phyloP scores from a whole-genome alignment of 2,329 filamentous ascomycete species.

The Aspergillus felis region DNA sequence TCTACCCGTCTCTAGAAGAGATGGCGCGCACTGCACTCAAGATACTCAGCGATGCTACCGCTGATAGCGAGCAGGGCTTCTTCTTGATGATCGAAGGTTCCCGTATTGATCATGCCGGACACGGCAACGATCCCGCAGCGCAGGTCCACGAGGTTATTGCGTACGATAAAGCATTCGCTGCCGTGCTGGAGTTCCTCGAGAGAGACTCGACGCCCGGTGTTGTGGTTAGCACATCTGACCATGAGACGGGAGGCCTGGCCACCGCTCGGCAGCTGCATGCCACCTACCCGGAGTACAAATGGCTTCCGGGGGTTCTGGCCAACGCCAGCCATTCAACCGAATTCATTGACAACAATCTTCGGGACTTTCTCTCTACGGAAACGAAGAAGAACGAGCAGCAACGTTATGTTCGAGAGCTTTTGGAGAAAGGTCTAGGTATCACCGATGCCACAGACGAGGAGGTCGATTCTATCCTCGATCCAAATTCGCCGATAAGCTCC shows the following conservation, averaged over 20 bases:
- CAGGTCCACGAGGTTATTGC: conserved; percentile 92
- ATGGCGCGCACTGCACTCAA: conserved; percentile 82
- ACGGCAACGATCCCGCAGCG: conserved; percentile 76
- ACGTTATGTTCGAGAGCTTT: conserved; percentile 65
- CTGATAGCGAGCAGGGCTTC: conserved; percentile 83
- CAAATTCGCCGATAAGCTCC: conserved; percentile 51
- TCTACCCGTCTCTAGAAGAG: conserved; percentile 85
- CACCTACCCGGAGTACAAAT: conserved; percentile 65
- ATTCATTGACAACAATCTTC: conserved; percentile 62
- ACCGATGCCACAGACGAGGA: conserved; percentile 68
- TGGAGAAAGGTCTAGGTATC: conserved; percentile 72
- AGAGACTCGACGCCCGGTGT: conserved; percentile 67
- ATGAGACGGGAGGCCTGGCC: conserved; percentile 89
- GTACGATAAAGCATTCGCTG: conserved; percentile 81
- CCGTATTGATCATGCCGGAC: conserved; percentile 91
- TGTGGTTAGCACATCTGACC: conserved; percentile 86
- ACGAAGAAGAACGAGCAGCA: conserved; percentile 46
- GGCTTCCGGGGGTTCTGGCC: conserved; percentile 78
- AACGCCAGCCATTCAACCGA: conserved; percentile 75
- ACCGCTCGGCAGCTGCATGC: conserved; percentile 68
- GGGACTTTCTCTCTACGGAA: conserved; percentile 51
- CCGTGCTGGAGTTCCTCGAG: conserved; percentile 80
- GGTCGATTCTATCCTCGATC: conserved; percentile 60
- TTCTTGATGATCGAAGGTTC: conserved; percentile 99
- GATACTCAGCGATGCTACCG: conserved; percentile 75